These are phyloP conservation scores for Apiotrichum domesticum DNA, from an alignment of 1,284 basidiomycete genomes.

Conservation along the genomic window DNA sequence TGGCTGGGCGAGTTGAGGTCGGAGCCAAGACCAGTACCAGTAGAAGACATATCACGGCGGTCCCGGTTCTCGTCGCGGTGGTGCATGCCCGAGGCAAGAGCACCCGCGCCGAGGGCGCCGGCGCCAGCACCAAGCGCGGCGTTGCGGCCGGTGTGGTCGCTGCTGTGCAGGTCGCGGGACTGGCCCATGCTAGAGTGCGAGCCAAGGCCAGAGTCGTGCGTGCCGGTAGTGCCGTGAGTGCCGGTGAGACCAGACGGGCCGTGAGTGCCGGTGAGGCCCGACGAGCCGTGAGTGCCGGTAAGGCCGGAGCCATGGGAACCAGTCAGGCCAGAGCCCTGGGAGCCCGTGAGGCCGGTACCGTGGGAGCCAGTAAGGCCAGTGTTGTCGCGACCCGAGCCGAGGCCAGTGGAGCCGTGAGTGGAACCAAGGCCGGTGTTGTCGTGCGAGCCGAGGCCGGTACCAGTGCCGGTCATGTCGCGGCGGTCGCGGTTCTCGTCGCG, in stretches of 20 bases:
- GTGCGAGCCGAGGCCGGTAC: no score
- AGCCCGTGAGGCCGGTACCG: no score
- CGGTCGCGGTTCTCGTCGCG: neutral
- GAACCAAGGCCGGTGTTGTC: no score
- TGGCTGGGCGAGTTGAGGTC: no score
- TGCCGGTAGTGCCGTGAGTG: no score
- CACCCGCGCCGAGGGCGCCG: neutral
- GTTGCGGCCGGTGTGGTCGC: neutral
- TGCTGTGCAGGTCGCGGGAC: neutral
- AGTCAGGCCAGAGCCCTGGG: neutral
- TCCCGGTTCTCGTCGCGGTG: neutral
- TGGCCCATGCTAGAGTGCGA: neutral
- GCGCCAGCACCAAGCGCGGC: neutral
- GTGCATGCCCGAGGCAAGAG: neutral
- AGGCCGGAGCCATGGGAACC: neutral
- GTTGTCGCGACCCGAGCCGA: no score
- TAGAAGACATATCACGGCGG: neutral
- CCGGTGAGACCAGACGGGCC: neutral
- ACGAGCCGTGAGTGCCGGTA: neutral
- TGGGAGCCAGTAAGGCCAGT: no score
- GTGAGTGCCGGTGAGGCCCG: neutral
- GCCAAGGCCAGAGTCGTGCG: neutral
- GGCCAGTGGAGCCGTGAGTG: no score
- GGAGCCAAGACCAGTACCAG: no score
- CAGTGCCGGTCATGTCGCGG: no score